A percentile compares a stretch with the other conserved stretches of the same genome.
These are phyloP conservation scores for Spergularia azorica DNA, from an alignment of 179 eudicot species.

Conservation along the genomic window DNA sequence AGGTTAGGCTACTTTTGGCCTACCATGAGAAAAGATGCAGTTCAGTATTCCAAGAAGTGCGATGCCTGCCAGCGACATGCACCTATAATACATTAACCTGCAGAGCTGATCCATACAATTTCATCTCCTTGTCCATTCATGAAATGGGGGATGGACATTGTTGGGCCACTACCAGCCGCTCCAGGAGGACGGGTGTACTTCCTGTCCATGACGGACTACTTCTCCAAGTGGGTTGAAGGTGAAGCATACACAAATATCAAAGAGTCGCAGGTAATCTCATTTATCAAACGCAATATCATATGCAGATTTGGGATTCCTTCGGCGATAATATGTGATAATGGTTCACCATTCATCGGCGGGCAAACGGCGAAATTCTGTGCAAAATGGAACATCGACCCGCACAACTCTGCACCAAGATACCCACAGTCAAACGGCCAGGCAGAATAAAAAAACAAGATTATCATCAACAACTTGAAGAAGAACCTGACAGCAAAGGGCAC, in stretches of 20 bases:
- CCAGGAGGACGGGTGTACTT: neutral
- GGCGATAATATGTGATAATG: neutral
- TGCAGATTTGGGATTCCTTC: neutral
- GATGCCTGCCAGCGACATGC: neutral
- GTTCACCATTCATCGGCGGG: neutral
- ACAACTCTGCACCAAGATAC: neutral
- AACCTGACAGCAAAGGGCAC: no score
- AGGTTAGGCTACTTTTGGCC: neutral
- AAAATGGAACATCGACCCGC: neutral
- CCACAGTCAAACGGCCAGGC: neutral
- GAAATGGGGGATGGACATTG: slow-evolving; percentile 1
- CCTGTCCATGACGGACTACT: neutral
- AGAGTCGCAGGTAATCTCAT: neutral
- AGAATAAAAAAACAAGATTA: neutral
- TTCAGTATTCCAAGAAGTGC: neutral
- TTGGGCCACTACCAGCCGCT: neutral
- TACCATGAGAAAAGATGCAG: neutral
- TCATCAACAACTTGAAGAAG: neutral
- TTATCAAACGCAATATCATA: neutral
- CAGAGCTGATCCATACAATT: neutral
- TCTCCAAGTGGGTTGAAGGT: neutral
- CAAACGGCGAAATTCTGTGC: neutral
- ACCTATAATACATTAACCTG: neutral
- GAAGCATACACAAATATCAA: neutral
- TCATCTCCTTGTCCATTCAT: neutral